phyloP scores from a whole-genome alignment of 2,329 filamentous ascomycete species.

The Ophiocordyceps polyrhachis-furcata region DNA sequence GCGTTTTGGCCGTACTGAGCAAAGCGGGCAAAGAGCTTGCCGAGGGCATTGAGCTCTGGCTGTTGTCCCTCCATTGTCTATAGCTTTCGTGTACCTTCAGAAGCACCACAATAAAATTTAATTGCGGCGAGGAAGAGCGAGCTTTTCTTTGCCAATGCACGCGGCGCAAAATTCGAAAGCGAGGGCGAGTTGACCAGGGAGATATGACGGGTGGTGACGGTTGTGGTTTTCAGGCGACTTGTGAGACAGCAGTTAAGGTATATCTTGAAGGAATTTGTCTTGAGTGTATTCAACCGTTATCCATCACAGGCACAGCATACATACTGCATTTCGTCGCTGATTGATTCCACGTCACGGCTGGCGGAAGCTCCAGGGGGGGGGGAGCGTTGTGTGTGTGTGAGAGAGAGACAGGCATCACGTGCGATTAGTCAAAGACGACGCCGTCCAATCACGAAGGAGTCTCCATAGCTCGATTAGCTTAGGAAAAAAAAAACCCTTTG shows the following conservation, averaged over 20 bases:
- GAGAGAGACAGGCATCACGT: too few relatives aligned
- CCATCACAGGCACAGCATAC: too few relatives aligned
- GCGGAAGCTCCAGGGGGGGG: too few relatives aligned
- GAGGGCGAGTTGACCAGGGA: neutral
- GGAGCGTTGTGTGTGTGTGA: too few relatives aligned
- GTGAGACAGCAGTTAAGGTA: too few relatives aligned
- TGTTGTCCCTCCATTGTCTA: constrained; percentile 8
- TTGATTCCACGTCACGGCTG: too few relatives aligned
- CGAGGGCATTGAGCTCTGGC: constrained; percentile 14
- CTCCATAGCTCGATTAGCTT: neutral
- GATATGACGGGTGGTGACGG: neutral
- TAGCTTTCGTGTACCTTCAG: neutral
- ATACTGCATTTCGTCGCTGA: too few relatives aligned
- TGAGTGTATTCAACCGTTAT: too few relatives aligned
- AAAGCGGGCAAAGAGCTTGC: constrained; percentile 14
- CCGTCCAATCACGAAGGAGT: too few relatives aligned
- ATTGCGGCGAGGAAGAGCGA: neutral
- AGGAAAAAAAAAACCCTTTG: neutral
- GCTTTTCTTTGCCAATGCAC: neutral
- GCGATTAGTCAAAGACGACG: too few relatives aligned
- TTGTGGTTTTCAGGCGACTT: too few relatives aligned
- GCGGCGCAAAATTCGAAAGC: neutral
- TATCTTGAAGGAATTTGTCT: too few relatives aligned
- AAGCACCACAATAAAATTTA: neutral
- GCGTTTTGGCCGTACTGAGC: constrained; percentile 18